Conservation (phyloP, 768 basidiomycete species). For the Termitomyces bulborhizus region DNA sequence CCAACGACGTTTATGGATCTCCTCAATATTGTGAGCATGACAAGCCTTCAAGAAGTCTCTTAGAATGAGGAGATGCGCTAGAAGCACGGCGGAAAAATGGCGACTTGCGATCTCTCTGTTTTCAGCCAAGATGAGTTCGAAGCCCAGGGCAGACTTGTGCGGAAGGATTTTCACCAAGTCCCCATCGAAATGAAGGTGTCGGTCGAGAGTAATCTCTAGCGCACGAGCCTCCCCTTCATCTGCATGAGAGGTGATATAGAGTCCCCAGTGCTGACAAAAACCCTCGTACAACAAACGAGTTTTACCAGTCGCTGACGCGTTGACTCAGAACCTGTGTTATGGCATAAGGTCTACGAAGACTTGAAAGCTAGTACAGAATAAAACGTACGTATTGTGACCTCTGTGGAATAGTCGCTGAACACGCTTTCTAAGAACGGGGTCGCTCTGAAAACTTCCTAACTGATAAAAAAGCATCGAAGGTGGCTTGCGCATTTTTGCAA, state of each 20-base stretch:
- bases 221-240: background rate
- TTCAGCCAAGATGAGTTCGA: background rate
- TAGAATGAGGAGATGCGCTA: background rate
- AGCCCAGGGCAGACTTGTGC: background rate
- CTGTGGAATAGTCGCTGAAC: background rate
- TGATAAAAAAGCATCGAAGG: constrained; percentile 3
- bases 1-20: background rate
- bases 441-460: background rate
- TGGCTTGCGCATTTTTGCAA: background rate
- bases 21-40: background rate
- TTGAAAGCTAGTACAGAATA: no score
- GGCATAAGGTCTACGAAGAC: background rate
- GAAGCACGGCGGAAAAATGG: background rate
- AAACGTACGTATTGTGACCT: background rate
- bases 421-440: background rate
- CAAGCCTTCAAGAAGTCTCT: background rate
- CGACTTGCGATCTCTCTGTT: background rate
- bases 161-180: background rate
- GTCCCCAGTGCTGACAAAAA: background rate
- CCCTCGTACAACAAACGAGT: background rate
- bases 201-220: background rate
- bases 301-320: constrained; percentile 3
- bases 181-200: background rate
- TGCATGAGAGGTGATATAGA: background rate
- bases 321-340: background rate